Base-by-base conservation (phyloP, 2,329 filamentous ascomycete genomes). In the Phyllosticta citriasiana region DNA sequence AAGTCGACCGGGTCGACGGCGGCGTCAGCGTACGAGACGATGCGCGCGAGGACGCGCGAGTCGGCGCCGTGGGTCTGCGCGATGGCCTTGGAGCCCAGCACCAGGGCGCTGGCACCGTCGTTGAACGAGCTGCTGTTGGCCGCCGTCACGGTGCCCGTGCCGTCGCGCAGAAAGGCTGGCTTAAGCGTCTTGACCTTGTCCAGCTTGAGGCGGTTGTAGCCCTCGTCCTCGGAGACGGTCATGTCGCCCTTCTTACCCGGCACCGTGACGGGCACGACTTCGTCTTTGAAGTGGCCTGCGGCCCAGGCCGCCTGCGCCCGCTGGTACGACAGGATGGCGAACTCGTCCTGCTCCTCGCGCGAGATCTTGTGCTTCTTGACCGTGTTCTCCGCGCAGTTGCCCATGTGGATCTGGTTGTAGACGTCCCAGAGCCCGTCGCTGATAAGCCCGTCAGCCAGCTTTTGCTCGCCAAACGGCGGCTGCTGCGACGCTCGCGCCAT, bases 391-490 rank as follows among this genome's bases (percentile, higher is more conserved):
- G 92, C 92, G 72, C 94, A 99, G 68, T 94, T 91, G 53, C 94
- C 94, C 94, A 99, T 99, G 76, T 97, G 94, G 70, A 97, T 88
- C 72, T 96, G 84, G 73, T 96, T 91, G 76, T 97, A 99, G 14
- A 96, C 93, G 72, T 99, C 94, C 79, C 91, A 96, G 64, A 99
- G 77, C 0, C 94, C 94, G 70, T 99, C 94, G 74, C 94, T 94
- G 72, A 97, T 88, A 68, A 99, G 77, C 0, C 93, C 94, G 70
- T 99, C 94, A 74, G 96, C 88, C 75, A 96, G 79, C 75, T 88
- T 88, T 67, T 94, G 80, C 69, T 96, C 85, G 35, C 94, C 94
- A 70, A 97, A 97, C 0, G 91, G 79, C 1, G 92, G 89, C 67
- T 94, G 80, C 64, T 88, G 84, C 69, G 86, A 90, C n/a, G 91